A percentile compares a stretch with the other conserved stretches of the same genome.
These are phyloP conservation scores for Fistulinella prunicolor DNA, from an alignment of 768 basidiomycete species.

Conservation along the genomic window DNA sequence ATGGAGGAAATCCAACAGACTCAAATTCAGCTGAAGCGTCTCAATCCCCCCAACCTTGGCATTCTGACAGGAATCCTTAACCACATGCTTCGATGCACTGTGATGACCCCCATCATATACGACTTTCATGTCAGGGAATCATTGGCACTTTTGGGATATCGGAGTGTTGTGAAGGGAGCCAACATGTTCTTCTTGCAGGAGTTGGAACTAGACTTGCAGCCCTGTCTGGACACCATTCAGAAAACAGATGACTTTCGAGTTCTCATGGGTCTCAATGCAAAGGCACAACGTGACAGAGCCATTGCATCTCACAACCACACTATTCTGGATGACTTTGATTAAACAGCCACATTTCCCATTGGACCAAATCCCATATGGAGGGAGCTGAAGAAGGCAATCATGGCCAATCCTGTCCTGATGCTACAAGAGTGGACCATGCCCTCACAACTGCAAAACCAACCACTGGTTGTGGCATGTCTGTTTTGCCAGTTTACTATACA, in stretches of 20 bases:
- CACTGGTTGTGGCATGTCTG: not conserved
- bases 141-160: not conserved
- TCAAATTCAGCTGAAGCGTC: not conserved
- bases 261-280: not conserved
- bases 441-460: not conserved
- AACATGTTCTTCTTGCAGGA: not conserved
- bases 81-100: conserved; percentile 4
- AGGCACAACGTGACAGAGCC: not conserved
- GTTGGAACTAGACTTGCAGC: not conserved
- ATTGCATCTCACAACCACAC: not conserved
- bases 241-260: not conserved
- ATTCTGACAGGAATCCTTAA: conserved; percentile 5
- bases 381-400: not conserved
- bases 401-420: not conserved
- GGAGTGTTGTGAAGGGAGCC: not conserved
- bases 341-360: not conserved
- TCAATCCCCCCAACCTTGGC: conserved; percentile 9
- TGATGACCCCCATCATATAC: not conserved
- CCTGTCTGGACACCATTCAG: not conserved
- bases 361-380: conserved; percentile 3
- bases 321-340: not conserved
- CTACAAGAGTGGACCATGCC: conserved; percentile 1
- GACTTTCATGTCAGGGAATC: conserved; percentile 7
- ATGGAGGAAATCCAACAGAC: not conserved
- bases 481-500: not conserved